Conservation (phyloP, 2,329 filamentous ascomycete species). For the Dryadomyces quercivorus region DNA sequence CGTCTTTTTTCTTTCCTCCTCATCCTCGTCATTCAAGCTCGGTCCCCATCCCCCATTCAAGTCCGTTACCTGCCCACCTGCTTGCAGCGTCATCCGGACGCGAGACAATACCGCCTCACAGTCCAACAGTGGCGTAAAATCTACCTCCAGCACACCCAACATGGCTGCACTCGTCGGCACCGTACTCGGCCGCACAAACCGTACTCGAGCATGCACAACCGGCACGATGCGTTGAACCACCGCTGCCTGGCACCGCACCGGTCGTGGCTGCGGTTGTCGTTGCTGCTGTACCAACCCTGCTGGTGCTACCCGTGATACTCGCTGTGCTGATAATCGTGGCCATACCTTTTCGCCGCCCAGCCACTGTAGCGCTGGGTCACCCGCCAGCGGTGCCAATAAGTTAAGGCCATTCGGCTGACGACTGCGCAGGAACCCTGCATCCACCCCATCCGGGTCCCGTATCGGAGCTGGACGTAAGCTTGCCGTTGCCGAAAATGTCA, state of each 20-base stretch:
- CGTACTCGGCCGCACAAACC: conserved; percentile 54
- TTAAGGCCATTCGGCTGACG: conserved; percentile 60
- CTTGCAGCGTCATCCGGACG: conserved; percentile 43
- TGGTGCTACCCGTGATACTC: conserved; percentile 64
- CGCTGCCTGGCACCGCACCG: conserved; percentile 43
- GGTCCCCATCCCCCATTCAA: conserved; percentile 28
- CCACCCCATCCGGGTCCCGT: neutral
- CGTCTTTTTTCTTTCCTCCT: conserved; percentile 14
- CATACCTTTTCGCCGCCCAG: conserved; percentile 32
- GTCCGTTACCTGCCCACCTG: conserved; percentile 42
- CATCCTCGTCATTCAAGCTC: neutral
- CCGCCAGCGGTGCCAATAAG: conserved; percentile 60
- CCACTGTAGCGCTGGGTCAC: conserved; percentile 46
- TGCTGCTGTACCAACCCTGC: conserved; percentile 17
- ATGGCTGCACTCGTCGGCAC: conserved; percentile 46
- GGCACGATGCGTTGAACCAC: conserved; percentile 54
- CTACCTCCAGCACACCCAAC: conserved; percentile 60
- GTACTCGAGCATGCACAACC: conserved; percentile 58
- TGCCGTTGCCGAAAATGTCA: conserved; percentile 52
- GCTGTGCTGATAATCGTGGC: conserved; percentile 58
- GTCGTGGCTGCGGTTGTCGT: conserved; percentile 32
- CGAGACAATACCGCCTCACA: conserved; percentile 51
- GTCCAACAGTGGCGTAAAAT: conserved; percentile 58
- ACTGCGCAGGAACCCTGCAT: conserved; percentile 53
- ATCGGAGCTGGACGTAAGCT: conserved; percentile 40